Conservation (phyloP, 352 stramenopile genomes). For the Pythium diclinum region DNA sequence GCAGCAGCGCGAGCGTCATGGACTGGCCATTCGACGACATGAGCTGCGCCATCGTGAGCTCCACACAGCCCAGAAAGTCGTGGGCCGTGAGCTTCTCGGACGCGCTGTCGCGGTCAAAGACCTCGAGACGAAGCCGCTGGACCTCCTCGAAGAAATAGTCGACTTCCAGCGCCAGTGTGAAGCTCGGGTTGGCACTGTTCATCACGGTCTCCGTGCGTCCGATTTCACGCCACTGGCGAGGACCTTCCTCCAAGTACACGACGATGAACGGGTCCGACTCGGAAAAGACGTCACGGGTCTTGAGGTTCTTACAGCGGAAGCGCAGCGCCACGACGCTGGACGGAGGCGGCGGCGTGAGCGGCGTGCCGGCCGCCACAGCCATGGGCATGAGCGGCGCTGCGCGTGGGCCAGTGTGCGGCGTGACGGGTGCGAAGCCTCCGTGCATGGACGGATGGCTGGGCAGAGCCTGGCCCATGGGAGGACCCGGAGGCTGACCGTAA, state of each 20-base stretch:
- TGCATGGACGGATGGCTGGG: conserved; percentile 15
- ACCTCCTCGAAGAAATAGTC: conserved; percentile 84
- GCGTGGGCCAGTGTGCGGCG: conserved; percentile 18
- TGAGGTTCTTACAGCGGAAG: conserved; percentile 65
- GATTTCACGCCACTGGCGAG: conserved; percentile 55
- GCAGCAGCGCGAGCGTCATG: conserved; percentile 51
- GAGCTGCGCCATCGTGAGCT: conserved; percentile 75
- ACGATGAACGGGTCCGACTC: conserved; percentile 77
- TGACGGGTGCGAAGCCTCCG: conserved; percentile 24
- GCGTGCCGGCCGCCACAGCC: conserved; percentile 2
- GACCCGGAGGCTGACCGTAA: not conserved
- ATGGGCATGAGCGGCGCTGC: conserved; percentile 21
- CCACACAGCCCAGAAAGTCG: conserved; percentile 73
- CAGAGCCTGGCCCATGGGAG: not conserved
- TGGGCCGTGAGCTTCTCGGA: conserved; percentile 58
- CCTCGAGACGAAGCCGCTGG: conserved; percentile 70
- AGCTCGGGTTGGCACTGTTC: conserved; percentile 66
- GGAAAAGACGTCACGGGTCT: conserved; percentile 67
- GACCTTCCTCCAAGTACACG: conserved; percentile 60
- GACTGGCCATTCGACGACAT: conserved; percentile 65
- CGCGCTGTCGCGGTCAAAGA: conserved; percentile 73
- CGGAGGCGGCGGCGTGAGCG: conserved; percentile 30
- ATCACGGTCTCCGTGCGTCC: conserved; percentile 74
- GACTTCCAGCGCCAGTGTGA: conserved; percentile 65
- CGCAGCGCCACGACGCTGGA: conserved; percentile 68